These are phyloP conservation scores for Kwoniella sp. DNA, from an alignment of 768 basidiomycete genomes.

Conservation along the genomic window DNA sequence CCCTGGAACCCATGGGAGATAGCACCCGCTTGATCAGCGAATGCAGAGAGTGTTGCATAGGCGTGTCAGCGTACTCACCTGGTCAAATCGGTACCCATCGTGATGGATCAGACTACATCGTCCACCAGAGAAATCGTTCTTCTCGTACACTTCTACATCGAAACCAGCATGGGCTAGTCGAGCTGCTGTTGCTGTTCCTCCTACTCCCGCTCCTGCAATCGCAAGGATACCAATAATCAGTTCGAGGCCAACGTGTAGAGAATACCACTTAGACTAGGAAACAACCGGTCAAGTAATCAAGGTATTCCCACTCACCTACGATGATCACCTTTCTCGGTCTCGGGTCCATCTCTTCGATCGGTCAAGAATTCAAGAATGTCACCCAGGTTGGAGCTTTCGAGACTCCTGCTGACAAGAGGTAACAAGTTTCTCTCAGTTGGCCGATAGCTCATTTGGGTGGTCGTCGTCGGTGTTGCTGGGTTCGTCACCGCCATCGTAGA, in stretches of 20 bases:
- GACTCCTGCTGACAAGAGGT: too few relatives aligned
- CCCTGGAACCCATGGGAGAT: constrained; percentile 25
- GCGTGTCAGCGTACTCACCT: constrained; percentile 45
- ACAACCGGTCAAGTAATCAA: too few relatives aligned
- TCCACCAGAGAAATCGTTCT: constrained; percentile 59
- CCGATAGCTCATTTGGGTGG: background rate
- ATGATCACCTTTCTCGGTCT: constrained; percentile 23
- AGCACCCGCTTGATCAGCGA: too few relatives aligned
- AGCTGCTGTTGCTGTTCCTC: constrained; percentile 57
- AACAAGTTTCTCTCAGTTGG: too few relatives aligned
- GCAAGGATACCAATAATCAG: too few relatives aligned
- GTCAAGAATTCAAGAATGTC: too few relatives aligned
- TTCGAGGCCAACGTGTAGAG: constrained; percentile 1
- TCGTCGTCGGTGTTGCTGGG: background rate
- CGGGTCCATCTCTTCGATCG: background rate
- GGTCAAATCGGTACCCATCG: constrained; percentile 58
- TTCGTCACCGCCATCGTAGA: background rate
- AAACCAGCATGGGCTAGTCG: constrained; percentile 57
- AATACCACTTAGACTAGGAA: background rate
- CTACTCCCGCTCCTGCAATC: constrained; percentile 58
- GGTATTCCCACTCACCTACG: constrained; percentile 17
- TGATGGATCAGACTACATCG: constrained; percentile 57
- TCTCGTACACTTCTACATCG: constrained; percentile 57
- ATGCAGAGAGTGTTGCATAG: too few relatives aligned
- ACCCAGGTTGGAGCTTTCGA: too few relatives aligned